Conservation (phyloP, 176 grass and related monocot genomes). For the Guadua angustifolia region DNA sequence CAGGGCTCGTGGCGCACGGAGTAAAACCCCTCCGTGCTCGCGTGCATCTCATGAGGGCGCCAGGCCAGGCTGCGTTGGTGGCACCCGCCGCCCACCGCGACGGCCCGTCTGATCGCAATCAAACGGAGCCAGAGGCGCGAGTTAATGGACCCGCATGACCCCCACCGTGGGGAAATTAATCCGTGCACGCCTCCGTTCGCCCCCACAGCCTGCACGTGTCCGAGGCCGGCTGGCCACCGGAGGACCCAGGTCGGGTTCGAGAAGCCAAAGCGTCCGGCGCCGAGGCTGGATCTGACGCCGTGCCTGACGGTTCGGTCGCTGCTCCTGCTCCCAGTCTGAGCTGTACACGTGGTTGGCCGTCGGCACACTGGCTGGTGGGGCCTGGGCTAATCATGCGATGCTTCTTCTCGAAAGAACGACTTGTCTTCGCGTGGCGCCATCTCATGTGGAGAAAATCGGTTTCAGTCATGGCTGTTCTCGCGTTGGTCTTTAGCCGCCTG, state of each 20-base stretch:
- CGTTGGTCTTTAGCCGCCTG: conserved; percentile 5
- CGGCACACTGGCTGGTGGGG: conserved; percentile 18
- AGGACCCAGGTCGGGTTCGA: conserved; percentile 21
- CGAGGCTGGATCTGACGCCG: conserved; percentile 45
- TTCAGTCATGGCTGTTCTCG: not conserved
- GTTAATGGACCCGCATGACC: conserved; percentile 44
- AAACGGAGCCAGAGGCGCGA: conserved; percentile 21
- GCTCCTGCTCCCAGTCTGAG: not conserved
- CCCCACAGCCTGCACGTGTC: conserved; percentile 14
- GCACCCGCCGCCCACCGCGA: not conserved
- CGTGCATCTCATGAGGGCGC: conserved; percentile 24
- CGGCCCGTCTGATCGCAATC: conserved; percentile 54
- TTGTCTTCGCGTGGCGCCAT: conserved; percentile 28
- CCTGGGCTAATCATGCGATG: conserved; percentile 27
- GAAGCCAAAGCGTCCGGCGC: conserved; percentile 32
- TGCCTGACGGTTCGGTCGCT: conserved; percentile 32
- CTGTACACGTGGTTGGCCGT: conserved; percentile 46
- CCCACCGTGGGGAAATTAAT: conserved; percentile 27
- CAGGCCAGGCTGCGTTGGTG: conserved; percentile 5
- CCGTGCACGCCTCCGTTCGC: not conserved
- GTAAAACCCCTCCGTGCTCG: not conserved
- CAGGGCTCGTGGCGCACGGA: not conserved
- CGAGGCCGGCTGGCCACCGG: conserved; percentile 3
- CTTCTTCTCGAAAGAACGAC: conserved; percentile 38
- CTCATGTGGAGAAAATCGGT: not conserved